Evolutionary conservation across 345 rosid genomes (phyloP).

Genomic region (Eucalyptus pauciflora): DNA sequence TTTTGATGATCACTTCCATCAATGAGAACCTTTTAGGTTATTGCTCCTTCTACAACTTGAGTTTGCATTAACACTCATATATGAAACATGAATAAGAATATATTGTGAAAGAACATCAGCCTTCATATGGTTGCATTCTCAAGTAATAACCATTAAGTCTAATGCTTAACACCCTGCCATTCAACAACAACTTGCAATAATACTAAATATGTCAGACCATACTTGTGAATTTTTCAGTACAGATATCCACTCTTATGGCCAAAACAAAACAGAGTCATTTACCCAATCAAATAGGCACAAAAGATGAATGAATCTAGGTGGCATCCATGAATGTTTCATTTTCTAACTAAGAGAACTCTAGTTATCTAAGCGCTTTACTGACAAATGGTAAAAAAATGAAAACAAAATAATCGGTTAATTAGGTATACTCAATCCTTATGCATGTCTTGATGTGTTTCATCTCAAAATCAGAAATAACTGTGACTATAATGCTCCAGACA

Average conservation of each 20-base stretch:
- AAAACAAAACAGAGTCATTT: not conserved
- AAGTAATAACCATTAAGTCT: not conserved
- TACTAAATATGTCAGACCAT: not conserved
- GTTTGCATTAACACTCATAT: not conserved
- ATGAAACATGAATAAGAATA: not conserved
- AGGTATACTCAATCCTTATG: not conserved
- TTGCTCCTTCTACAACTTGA: not conserved
- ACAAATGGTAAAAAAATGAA: not conserved
- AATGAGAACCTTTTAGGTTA: not conserved
- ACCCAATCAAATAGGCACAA: not conserved
- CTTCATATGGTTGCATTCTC: not conserved
- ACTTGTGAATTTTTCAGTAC: not conserved
- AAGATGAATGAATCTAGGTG: not conserved
- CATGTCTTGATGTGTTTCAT: not conserved
- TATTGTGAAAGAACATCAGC: not conserved
- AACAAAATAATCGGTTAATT: not conserved
- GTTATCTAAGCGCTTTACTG: not conserved
- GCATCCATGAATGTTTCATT: not conserved
- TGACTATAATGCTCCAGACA: not conserved
- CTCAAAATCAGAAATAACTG: not conserved
- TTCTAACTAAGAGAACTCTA: not conserved
- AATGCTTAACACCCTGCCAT: not conserved
- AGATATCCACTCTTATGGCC: not conserved
- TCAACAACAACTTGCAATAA: not conserved
- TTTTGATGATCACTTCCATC: not conserved